A percentile compares a stretch with the other conserved stretches of the same genome.
Evolutionary conservation across 1,284 basidiomycete genomes (phyloP).

Genomic region (Apiotrichum sp.): DNA sequence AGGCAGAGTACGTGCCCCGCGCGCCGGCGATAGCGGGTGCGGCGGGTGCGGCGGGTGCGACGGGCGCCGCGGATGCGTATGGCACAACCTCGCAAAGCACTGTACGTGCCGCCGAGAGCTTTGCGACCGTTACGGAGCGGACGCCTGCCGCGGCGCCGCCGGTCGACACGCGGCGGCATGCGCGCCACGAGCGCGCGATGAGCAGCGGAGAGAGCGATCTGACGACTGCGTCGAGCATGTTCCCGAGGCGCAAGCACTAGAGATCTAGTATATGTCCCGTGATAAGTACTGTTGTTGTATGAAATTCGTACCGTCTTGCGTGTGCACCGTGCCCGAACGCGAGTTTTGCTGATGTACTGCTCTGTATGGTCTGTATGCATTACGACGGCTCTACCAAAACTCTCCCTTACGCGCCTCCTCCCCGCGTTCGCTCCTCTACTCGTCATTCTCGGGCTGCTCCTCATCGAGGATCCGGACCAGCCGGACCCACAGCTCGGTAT

Average conservation of each 20-base stretch:
- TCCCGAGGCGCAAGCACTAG: background rate
- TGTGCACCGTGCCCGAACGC: no score
- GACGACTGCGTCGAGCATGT: slow-evolving; percentile 4
- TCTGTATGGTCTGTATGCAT: background rate
- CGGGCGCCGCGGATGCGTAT: slow-evolving; percentile 4
- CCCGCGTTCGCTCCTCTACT: no score
- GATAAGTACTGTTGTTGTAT: slow-evolving; percentile 12
- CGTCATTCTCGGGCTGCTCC: slow-evolving; percentile 55
- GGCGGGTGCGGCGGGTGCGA: background rate
- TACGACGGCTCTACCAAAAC: background rate
- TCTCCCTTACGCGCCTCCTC: no score
- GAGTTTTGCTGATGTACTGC: no score
- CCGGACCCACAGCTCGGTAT: slow-evolving; percentile 85
- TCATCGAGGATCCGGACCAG: slow-evolving; percentile 91
- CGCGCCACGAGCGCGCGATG: slow-evolving; percentile 2
- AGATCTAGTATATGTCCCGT: background rate
- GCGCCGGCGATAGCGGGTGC: no score
- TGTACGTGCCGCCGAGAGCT: slow-evolving; percentile 20
- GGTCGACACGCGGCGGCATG: slow-evolving; percentile 1
- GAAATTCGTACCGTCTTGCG: background rate
- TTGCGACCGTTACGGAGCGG: slow-evolving; percentile 17
- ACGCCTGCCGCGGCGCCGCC: slow-evolving; percentile 9
- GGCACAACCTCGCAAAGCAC: slow-evolving; percentile 15
- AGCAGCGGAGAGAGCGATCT: slow-evolving; percentile 18
- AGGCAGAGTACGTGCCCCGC: slow-evolving; percentile 2